Evolutionary conservation across 2,329 filamentous ascomycete species (phyloP).

Genomic region (Fusarium drepaniforme): DNA sequence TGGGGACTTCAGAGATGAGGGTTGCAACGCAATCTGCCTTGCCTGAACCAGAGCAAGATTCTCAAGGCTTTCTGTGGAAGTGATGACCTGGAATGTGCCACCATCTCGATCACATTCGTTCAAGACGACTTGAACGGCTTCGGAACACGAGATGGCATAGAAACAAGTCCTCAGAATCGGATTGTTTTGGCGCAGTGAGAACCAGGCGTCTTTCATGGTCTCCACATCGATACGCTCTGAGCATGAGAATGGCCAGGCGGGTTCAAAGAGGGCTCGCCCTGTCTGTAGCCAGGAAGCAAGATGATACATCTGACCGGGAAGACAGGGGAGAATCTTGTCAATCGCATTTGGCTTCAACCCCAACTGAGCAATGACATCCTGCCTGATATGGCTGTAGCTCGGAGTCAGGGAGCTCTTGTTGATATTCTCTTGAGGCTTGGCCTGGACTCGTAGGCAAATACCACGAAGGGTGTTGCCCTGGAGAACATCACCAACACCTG

Average conservation of each 20-base stretch:
- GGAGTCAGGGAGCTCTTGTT: background rate
- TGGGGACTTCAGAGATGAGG: background rate
- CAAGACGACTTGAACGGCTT: background rate
- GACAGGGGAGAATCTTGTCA: conserved; percentile 1
- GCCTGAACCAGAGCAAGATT: background rate
- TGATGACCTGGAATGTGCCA: background rate
- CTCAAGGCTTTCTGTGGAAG: background rate
- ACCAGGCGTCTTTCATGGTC: background rate
- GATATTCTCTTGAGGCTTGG: background rate
- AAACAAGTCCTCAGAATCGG: background rate
- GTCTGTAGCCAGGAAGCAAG: conserved; percentile 1
- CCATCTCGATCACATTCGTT: background rate
- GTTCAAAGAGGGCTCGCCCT: conserved; percentile 1
- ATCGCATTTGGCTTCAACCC: background rate
- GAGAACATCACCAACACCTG: background rate
- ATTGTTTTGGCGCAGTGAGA: conserved; percentile 1
- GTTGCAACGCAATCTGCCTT: background rate
- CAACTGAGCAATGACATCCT: background rate
- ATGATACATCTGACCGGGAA: background rate
- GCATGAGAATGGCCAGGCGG: conserved; percentile 1
- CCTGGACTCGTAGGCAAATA: background rate
- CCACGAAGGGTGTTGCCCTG: conserved; percentile 1
- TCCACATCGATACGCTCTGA: background rate
- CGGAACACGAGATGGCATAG: background rate
- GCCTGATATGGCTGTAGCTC: background rate